These are phyloP conservation scores for Melampsora larici-populina DNA, from an alignment of 1,284 basidiomycete genomes.

Conservation along the genomic window DNA sequence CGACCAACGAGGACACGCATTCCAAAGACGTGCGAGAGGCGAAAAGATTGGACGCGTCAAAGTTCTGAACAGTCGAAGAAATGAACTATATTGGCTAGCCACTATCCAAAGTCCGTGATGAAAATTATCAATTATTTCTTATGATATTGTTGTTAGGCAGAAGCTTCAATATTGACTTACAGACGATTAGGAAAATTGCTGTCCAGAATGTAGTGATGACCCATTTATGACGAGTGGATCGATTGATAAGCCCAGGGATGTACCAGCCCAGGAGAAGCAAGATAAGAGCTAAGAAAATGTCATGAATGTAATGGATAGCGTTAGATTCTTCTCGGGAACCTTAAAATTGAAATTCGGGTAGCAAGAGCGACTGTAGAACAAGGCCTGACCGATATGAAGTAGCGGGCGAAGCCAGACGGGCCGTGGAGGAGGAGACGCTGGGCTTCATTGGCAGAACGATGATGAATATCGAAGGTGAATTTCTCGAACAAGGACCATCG, in stretches of 20 bases:
- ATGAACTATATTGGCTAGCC: constrained; percentile 21
- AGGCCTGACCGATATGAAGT: no score
- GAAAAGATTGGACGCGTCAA: not conserved
- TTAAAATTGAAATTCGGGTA: no score
- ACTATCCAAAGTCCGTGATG: constrained; percentile 8
- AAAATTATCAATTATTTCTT: not conserved
- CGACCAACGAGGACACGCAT: not conserved
- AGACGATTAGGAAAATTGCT: constrained; percentile 20
- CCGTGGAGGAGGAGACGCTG: no score
- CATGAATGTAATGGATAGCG: not conserved
- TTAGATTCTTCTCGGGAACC: not conserved
- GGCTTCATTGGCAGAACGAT: no score
- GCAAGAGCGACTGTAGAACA: no score
- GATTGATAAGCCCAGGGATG: constrained; percentile 2
- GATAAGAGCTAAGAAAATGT: not conserved
- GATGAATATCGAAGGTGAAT: no score
- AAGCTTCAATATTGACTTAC: not conserved
- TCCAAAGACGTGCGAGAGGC: constrained; percentile 11
- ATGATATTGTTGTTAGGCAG: not conserved
- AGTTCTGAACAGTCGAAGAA: not conserved
- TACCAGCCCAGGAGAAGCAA: not conserved
- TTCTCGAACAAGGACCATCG: no score
- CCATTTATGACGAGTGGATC: constrained; percentile 38
- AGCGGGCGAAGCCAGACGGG: no score
- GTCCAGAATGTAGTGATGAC: constrained; percentile 38